Percentiles rank a stretch among this genome's conserved stretches.
These are phyloP conservation scores for Lentinus tigrinus DNA, from an alignment of 768 basidiomycete species.

Conservation along the genomic window DNA sequence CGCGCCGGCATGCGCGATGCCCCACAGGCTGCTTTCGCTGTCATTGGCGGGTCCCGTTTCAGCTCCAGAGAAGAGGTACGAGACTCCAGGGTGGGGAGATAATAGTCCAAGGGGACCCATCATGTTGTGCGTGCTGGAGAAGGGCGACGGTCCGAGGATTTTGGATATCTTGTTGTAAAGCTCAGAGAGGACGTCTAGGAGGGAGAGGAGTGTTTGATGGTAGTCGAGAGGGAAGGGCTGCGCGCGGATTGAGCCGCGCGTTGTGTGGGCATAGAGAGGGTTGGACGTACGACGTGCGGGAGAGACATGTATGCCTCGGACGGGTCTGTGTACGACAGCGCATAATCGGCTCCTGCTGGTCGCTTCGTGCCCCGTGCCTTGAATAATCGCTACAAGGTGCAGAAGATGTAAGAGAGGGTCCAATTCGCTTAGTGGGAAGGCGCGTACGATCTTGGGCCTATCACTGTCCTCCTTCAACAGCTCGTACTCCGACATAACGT, in stretches of 20 bases:
- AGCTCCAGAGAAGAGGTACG: slow-evolving; percentile 63
- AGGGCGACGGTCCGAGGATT: slow-evolving; percentile 80
- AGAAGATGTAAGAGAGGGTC: neutral
- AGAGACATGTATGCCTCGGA: slow-evolving; percentile 67
- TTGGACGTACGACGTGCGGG: slow-evolving; percentile 67
- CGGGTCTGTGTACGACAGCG: slow-evolving; percentile 57
- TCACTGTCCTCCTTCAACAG: slow-evolving; percentile 72
- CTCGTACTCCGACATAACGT: slow-evolving; percentile 75
- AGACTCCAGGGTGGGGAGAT: slow-evolving; percentile 79
- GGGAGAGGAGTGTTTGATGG: slow-evolving; percentile 82
- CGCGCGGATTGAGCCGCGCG: neutral
- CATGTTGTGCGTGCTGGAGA: slow-evolving; percentile 71
- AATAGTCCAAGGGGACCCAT: slow-evolving; percentile 71
- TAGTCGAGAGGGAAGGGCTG: slow-evolving; percentile 92
- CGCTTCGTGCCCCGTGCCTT: slow-evolving; percentile 57
- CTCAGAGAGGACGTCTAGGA: slow-evolving; percentile 86
- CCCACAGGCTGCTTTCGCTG: slow-evolving; percentile 64
- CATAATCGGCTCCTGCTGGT: slow-evolving; percentile 57
- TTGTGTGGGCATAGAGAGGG: slow-evolving; percentile 1
- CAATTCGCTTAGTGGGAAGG: neutral
- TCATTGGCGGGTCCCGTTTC: slow-evolving; percentile 39
- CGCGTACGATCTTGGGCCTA: slow-evolving; percentile 68
- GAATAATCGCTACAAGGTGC: slow-evolving; percentile 46
- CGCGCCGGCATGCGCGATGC: slow-evolving; percentile 46
- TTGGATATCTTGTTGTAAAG: slow-evolving; percentile 85